Base-by-base conservation (phyloP, 345 rosid species). In the Diplotaxis tenuifolia region DNA sequence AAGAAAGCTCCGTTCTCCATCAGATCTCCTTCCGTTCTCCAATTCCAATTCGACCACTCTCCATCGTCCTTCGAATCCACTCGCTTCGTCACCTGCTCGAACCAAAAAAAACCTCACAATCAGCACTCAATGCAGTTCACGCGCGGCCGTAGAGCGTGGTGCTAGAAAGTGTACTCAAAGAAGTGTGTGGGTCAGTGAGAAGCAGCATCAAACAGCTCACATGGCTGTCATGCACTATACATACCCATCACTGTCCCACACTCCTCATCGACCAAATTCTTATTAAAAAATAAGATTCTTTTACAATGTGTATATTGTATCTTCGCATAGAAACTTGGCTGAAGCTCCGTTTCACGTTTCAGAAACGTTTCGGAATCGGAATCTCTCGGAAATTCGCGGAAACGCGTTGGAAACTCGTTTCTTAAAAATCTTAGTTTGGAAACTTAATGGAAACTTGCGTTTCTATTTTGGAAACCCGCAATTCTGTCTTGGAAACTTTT, bases 1-100 rank as follows among this genome's bases (percentile, higher is more conserved):
- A 92, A 92, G 76, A 82, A 92, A 1, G 97, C 97, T 14, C 97
- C 97, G 62, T 92, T 92, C 58, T 79, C 83, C 90, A 92, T 74
- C 9, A 88, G 5, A 84, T 92, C 97, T 72, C 92, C 92, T 7
- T 88, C 96, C 10, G 94, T 67, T 54, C 97, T 84, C 97, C 97
- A 92, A 59, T 92, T 92, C 97, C 97, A 92, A 27, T 45, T 85
- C 40, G 83, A 5, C 97, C 97, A 89, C 6, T 84, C 85, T 9
- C 73, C 67, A 67, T 88, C 93, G 70, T 88, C 96, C 10, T 77
- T 76, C 8, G 96, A 82, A 9, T 88, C 90, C 85, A 92, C 96
- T 50, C 97, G 82, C 80, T 89, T 92, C 6, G 97, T 92, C 81
- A 92, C 96, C 97, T 92, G 78, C 1, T 60, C 11, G 7, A 31